Base-by-base conservation (phyloP, 2,329 filamentous ascomycete species). In the Penicillium sp. region DNA sequence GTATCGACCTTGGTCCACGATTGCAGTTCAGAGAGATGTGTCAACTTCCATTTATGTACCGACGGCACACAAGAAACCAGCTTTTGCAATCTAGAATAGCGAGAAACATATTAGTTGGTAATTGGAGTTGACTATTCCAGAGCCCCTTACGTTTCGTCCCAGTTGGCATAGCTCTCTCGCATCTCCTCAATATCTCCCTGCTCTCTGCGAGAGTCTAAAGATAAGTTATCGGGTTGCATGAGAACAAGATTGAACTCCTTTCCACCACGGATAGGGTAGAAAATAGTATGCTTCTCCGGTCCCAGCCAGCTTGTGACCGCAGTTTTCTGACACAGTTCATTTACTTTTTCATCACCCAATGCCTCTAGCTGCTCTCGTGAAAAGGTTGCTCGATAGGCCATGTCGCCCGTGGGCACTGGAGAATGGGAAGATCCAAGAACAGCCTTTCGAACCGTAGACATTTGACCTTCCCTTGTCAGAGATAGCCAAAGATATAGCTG, bases 41-140 rank as follows among this genome's bases (percentile, higher is more conserved):
- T 51, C 13, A 89, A 68, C 66, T 84, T 86, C 87, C 86, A 89
- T 67, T 88, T 89, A 32, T 83, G 79, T 0, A 88, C 84, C 0
- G 72, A 76, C 35, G 81, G 78, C 0, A 87, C 83, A 32, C 78
- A 76, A 1, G 73, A 71, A 4, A 80, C 67, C 24, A 80, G 70
- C 26, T 67, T 66, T 35, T 45, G 44, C 9, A 65, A 22, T 18
- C 62, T 65, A 50, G 11, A 46, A 22, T 42, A 16, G n/a, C 10
- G 18, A 34, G 8, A 34, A n/a, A 2, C 8, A 16, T n/a, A 11
- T 51, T 18, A 51, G 49, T n/a, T 5, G 16, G 18, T n/a, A 37
- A 10, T 32, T 49, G 20, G 11, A 6, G 10, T 22, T 1, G 2
- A 49, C 3, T 16, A 16, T 11, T 43, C 31, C 20, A 35, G 22